phyloP scores from a whole-genome alignment of 208 protist species.

The Crithidia brevicula region DNA sequence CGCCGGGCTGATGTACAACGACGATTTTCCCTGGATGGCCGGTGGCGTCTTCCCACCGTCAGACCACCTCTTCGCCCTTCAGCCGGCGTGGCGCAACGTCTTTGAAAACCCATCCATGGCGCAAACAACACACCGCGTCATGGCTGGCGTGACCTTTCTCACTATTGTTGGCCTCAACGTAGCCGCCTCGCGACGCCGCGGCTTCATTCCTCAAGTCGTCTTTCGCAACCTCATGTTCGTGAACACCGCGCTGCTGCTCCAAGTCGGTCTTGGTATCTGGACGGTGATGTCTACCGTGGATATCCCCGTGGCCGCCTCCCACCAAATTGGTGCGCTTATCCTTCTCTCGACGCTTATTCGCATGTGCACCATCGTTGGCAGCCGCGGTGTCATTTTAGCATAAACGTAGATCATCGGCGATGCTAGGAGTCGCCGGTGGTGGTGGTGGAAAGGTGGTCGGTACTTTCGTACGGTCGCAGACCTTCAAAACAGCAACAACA shows the following conservation, averaged over 20 bases:
- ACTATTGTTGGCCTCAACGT: constrained; percentile 63
- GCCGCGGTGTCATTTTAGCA: constrained; percentile 54
- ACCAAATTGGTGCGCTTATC: constrained; percentile 87
- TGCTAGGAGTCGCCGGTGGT: too few relatives aligned
- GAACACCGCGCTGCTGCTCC: constrained; percentile 63
- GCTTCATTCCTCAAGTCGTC: constrained; percentile 47
- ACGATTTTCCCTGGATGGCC: constrained; percentile 90
- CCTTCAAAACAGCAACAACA: constrained; percentile 3
- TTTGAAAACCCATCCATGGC: constrained; percentile 85
- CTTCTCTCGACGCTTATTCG: constrained; percentile 82
- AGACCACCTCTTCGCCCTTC: constrained; percentile 65
- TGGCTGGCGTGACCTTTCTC: constrained; percentile 58
- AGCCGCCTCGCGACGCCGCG: constrained; percentile 39
- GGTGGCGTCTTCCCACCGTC: constrained; percentile 76
- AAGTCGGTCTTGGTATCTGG: constrained; percentile 93
- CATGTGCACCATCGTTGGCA: constrained; percentile 74
- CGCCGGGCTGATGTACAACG: constrained; percentile 91
- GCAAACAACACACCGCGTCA: constrained; percentile 80
- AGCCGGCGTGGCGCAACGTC: constrained; percentile 83
- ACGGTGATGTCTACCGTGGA: constrained; percentile 94
- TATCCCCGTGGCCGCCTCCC: constrained; percentile 84
- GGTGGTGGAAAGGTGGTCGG: too few relatives aligned
- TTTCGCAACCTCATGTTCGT: constrained; percentile 58
- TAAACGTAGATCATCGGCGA: too few relatives aligned
- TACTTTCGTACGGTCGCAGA: neutral